phyloP scores from a whole-genome alignment of 148 eudicot species.

The Pouteria glomerata region DNA sequence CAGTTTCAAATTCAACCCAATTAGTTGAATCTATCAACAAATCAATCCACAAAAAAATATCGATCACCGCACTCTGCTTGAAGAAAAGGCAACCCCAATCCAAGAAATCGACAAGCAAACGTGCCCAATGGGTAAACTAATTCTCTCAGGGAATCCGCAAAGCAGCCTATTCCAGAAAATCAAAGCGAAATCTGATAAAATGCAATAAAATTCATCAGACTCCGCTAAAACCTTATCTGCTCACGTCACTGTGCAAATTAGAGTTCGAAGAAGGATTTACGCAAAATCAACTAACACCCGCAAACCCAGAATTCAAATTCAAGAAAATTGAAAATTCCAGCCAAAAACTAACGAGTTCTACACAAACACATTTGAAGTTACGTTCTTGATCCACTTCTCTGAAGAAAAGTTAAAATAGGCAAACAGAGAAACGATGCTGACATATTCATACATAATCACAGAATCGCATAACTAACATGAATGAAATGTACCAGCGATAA shows the following conservation, averaged over 20 bases:
- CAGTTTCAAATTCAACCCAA: slow-evolving; percentile 18
- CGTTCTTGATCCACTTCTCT: not conserved
- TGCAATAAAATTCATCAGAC: slow-evolving; percentile 3
- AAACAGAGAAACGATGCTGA: not conserved
- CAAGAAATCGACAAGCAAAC: not conserved
- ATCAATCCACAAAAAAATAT: not conserved
- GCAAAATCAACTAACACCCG: not conserved
- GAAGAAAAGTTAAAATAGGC: not conserved
- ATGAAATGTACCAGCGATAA: not conserved
- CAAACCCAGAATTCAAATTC: slow-evolving; percentile 3
- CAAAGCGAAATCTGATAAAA: not conserved
- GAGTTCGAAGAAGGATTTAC: slow-evolving; percentile 1
- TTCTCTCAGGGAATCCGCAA: not conserved
- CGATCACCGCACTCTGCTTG: not conserved
- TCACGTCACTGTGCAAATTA: not conserved
- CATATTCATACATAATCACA: not conserved
- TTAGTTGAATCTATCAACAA: slow-evolving; percentile 2
- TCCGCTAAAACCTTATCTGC: slow-evolving; percentile 5
- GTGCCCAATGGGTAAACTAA: not conserved
- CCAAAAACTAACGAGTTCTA: not conserved
- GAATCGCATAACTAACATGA: not conserved
- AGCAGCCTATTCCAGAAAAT: not conserved
- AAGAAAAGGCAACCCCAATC: not conserved
- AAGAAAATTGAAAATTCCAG: not conserved
- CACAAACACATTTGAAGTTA: not conserved